These are phyloP conservation scores for Teratosphaeria epicoccoides DNA, from an alignment of 2,329 filamentous ascomycete genomes.

Conservation along the genomic window DNA sequence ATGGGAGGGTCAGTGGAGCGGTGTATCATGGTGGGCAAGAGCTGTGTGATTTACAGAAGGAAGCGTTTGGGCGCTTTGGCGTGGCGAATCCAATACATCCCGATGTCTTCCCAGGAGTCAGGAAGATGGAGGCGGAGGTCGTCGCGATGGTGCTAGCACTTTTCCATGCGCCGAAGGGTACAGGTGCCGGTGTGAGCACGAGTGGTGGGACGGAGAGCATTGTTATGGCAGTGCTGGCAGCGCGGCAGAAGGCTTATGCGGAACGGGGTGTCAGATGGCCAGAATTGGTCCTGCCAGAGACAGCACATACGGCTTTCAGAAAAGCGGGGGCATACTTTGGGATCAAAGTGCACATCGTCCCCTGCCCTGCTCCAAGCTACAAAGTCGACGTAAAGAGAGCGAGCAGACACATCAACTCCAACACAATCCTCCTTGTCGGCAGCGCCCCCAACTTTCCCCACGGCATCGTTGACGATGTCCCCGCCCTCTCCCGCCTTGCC, in stretches of 20 bases:
- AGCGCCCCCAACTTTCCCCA: conserved; percentile 97
- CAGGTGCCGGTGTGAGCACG: conserved; percentile 75
- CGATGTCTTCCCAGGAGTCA: conserved; percentile 92
- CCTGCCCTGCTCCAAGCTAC: conserved; percentile 74
- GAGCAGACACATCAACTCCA: conserved; percentile 78
- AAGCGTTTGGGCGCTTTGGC: conserved; percentile 88
- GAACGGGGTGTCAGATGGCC: conserved; percentile 86
- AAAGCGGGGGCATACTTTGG: conserved; percentile 95
- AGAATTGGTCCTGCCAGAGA: conserved; percentile 95
- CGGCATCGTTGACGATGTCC: conserved; percentile 93
- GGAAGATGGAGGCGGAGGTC: conserved; percentile 98
- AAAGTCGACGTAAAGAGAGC: conserved; percentile 73
- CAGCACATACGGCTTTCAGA: conserved; percentile 89
- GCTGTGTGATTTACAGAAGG: conserved; percentile 72
- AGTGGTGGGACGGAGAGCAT: conserved; percentile 94
- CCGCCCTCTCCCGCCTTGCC: conserved; percentile 72
- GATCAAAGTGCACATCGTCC: conserved; percentile 83
- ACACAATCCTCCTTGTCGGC: conserved; percentile 86
- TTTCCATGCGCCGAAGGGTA: conserved; percentile 68
- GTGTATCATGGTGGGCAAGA: conserved; percentile 90
- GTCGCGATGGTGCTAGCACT: conserved; percentile 75
- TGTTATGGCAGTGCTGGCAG: conserved; percentile 84
- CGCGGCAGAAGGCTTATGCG: conserved; percentile 74
- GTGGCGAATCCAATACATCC: conserved; percentile 96
- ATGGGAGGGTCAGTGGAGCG: conserved; percentile 84